Percentiles rank a stretch among this genome's conserved stretches.
phyloP scores from a whole-genome alignment of 345 rosid species.

The Citrus hindsii region DNA sequence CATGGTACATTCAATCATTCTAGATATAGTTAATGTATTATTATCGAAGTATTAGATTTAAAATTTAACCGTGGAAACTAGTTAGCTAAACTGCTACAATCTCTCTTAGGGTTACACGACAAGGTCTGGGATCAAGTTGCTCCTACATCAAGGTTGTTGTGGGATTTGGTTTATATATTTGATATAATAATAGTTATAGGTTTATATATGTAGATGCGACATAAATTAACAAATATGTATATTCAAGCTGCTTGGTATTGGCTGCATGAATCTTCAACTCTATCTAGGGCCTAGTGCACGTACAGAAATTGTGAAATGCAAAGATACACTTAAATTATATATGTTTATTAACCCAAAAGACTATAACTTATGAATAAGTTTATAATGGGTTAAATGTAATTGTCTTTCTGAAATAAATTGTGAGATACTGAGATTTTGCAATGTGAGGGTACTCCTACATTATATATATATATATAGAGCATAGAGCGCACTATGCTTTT shows the following conservation, averaged over 20 bases:
- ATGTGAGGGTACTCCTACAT: too few relatives aligned
- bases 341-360: not conserved
- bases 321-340: not conserved
- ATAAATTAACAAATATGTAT: not conserved
- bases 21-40: not conserved
- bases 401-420: too few relatives aligned
- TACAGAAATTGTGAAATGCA: not conserved
- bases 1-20: not conserved
- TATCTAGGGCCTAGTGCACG: not conserved
- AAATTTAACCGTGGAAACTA: not conserved
- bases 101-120: not conserved
- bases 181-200: not conserved
- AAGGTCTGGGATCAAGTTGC: not conserved
- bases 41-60: not conserved
- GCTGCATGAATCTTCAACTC: not conserved
- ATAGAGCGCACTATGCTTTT: not conserved
- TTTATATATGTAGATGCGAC: not conserved
- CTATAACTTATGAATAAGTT: too few relatives aligned
- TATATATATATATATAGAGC: too few relatives aligned
- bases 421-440: too few relatives aligned
- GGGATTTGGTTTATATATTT: not conserved
- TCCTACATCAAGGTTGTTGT: not conserved
- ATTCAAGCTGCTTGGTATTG: not conserved
- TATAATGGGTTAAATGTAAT: too few relatives aligned
- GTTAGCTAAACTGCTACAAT: not conserved